Conservation (phyloP, 2,329 filamentous ascomycete species). For the Parastagonospora avenae region DNA sequence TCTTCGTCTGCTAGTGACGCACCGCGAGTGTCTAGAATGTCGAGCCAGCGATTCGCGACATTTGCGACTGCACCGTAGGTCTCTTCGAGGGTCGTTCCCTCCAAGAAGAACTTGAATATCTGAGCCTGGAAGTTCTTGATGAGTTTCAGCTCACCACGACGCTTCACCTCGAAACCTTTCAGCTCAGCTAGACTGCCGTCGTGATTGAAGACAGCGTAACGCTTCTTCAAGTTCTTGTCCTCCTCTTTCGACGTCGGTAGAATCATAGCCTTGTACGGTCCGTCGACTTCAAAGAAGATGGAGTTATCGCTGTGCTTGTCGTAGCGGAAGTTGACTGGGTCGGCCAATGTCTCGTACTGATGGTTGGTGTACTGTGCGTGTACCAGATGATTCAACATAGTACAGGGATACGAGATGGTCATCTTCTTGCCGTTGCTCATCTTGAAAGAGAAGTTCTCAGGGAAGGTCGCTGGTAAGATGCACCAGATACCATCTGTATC, state of each 20-base stretch:
- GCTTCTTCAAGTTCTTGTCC: slow-evolving; percentile 99
- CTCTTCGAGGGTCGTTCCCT: slow-evolving; percentile 83
- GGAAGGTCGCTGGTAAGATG: slow-evolving; percentile 94
- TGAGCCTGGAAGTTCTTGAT: slow-evolving; percentile 99
- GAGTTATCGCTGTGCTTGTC: slow-evolving; percentile 98
- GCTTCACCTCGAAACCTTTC: slow-evolving; percentile 97
- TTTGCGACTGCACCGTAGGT: slow-evolving; percentile 92
- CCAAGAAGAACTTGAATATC: slow-evolving; percentile 99
- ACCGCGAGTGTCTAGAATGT: slow-evolving; percentile 88
- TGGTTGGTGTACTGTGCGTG: slow-evolving; percentile 95
- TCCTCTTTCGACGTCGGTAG: slow-evolving; percentile 97
- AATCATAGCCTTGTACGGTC: slow-evolving; percentile 97
- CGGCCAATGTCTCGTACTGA: slow-evolving; percentile 89
- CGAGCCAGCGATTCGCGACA: slow-evolving; percentile 94
- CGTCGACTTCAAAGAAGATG: slow-evolving; percentile 99
- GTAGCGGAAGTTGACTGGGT: slow-evolving; percentile 81
- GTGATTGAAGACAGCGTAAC: slow-evolving; percentile 98
- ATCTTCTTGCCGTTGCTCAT: slow-evolving; percentile 96
- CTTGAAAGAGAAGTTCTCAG: slow-evolving; percentile 94
- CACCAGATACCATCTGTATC: slow-evolving; percentile 99
- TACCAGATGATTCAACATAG: slow-evolving; percentile 98
- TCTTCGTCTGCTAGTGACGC: slow-evolving; percentile 93
- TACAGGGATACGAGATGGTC: slow-evolving; percentile 95
- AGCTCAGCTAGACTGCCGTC: slow-evolving; percentile 93
- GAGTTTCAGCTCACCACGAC: slow-evolving; percentile 94